Conservation (phyloP, 2,329 filamentous ascomycete genomes). For the Ploettnerulaceae sp. region DNA sequence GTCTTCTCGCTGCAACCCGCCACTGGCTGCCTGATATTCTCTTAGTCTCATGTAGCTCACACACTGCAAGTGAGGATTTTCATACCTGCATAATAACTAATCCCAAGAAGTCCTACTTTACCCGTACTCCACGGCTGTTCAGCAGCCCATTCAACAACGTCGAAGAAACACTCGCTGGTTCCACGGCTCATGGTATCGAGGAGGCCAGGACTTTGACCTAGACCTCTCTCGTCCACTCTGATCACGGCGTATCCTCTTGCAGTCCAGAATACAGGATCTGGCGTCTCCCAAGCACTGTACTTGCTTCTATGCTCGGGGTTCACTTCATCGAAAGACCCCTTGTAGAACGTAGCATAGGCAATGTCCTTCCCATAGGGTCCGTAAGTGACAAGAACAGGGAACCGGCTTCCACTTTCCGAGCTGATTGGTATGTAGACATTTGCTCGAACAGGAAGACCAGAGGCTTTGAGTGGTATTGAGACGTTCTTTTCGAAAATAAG, state of each 20-base stretch:
- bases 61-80: constrained; percentile 14
- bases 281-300: constrained; percentile 43
- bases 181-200: constrained; percentile 49
- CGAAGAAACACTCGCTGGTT: constrained; percentile 47
- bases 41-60: background rate
- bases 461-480: constrained; percentile 32
- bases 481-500: constrained; percentile 44
- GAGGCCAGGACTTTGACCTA: constrained; percentile 47
- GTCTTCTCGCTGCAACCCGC: constrained; percentile 47
- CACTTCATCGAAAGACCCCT: constrained; percentile 44
- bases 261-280: constrained; percentile 42
- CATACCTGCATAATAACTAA: constrained; percentile 47
- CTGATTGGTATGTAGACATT: constrained; percentile 46
- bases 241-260: constrained; percentile 39
- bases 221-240: constrained; percentile 45
- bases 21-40: constrained; percentile 41
- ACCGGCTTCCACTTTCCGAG: constrained; percentile 35
- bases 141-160: constrained; percentile 48
- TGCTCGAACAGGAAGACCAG: constrained; percentile 14
- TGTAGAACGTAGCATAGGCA: constrained; percentile 52
- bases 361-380: constrained; percentile 73
- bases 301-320: constrained; percentile 39
- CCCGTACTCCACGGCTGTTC: constrained; percentile 46
- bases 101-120: constrained; percentile 46
- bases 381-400: constrained; percentile 63